phyloP scores from a whole-genome alignment of 1,284 basidiomycete genomes.

The Mixia osmundae region DNA sequence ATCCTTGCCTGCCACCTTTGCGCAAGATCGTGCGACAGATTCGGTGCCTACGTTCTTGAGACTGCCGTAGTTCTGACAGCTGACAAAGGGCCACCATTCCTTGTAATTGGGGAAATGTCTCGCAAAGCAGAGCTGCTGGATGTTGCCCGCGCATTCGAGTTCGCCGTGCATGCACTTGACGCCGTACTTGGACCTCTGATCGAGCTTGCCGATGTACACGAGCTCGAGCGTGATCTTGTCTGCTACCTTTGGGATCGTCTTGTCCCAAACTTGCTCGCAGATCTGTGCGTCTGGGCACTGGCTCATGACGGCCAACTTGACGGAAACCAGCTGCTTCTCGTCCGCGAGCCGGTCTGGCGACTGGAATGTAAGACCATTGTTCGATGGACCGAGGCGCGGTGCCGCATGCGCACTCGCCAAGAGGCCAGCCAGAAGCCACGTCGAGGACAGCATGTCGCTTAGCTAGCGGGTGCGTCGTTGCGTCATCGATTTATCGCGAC shows the following conservation, averaged over 20 bases:
- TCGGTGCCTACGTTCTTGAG: slow-evolving; percentile 9
- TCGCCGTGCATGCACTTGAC: slow-evolving; percentile 11
- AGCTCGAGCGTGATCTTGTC: slow-evolving; percentile 7
- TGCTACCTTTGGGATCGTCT: slow-evolving; percentile 7
- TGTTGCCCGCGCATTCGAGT: slow-evolving; percentile 12
- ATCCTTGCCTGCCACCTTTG: slow-evolving; percentile 11
- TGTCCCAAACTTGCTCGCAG: slow-evolving; percentile 11
- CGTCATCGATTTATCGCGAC: too few species aligned
- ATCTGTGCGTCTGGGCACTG: slow-evolving; percentile 11
- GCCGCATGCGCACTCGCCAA: too few species aligned
- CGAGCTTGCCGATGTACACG: slow-evolving; percentile 10
- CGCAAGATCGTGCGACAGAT: slow-evolving; percentile 11
- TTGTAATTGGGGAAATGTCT: slow-evolving; percentile 2
- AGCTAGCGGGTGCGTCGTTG: too few species aligned
- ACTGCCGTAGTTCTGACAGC: slow-evolving; percentile 9
- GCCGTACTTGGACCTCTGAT: not conserved
- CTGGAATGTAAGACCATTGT: too few species aligned
- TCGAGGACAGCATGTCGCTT: too few species aligned
- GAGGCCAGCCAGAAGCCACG: too few species aligned
- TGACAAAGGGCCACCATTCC: slow-evolving; percentile 12
- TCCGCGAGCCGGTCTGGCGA: too few species aligned
- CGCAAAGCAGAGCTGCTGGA: slow-evolving; percentile 14
- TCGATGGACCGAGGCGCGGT: too few species aligned
- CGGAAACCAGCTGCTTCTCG: slow-evolving; percentile 7
- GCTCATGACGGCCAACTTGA: slow-evolving; percentile 12